These are phyloP conservation scores for Leucocoprinus leucothites DNA, from an alignment of 768 basidiomycete genomes.

Conservation along the genomic window DNA sequence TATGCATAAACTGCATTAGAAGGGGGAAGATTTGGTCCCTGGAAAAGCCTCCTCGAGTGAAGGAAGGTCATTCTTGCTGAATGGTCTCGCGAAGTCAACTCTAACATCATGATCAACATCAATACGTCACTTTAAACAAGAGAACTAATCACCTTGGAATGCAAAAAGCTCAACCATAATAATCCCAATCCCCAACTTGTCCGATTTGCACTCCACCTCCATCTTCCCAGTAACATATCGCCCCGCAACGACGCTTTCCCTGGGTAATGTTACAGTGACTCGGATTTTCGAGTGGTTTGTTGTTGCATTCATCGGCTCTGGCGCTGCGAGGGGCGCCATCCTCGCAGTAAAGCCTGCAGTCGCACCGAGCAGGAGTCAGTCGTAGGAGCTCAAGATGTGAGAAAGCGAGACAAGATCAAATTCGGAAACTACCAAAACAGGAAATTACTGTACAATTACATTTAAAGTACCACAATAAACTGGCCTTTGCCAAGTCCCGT, in stretches of 20 bases:
- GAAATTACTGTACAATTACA: too few relatives aligned
- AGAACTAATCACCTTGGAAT: slow-evolving; percentile 53
- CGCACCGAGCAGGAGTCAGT: background rate
- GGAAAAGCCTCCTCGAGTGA: slow-evolving; percentile 68
- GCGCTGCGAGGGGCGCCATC: slow-evolving; percentile 15
- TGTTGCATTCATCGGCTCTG: slow-evolving; percentile 79
- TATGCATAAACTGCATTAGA: slow-evolving; percentile 78
- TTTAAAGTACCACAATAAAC: too few relatives aligned
- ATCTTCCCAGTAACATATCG: slow-evolving; percentile 67
- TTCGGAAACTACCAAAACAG: too few relatives aligned
- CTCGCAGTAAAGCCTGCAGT: background rate
- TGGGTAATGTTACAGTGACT: slow-evolving; percentile 56
- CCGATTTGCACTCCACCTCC: slow-evolving; percentile 77
- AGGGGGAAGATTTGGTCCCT: slow-evolving; percentile 78
- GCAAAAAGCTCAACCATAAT: slow-evolving; percentile 80
- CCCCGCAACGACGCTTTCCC: slow-evolving; percentile 65
- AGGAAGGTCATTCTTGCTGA: slow-evolving; percentile 79
- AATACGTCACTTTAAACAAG: background rate
- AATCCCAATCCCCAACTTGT: slow-evolving; percentile 67
- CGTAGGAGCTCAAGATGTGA: too few relatives aligned
- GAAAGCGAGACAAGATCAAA: too few relatives aligned
- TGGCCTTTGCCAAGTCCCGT: too few relatives aligned
- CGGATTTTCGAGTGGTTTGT: slow-evolving; percentile 77
- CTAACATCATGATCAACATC: slow-evolving; percentile 32
- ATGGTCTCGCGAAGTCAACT: slow-evolving; percentile 74